Conservation (phyloP, 805 yeast genomes). For the Zygosaccharomyces bisporus region DNA sequence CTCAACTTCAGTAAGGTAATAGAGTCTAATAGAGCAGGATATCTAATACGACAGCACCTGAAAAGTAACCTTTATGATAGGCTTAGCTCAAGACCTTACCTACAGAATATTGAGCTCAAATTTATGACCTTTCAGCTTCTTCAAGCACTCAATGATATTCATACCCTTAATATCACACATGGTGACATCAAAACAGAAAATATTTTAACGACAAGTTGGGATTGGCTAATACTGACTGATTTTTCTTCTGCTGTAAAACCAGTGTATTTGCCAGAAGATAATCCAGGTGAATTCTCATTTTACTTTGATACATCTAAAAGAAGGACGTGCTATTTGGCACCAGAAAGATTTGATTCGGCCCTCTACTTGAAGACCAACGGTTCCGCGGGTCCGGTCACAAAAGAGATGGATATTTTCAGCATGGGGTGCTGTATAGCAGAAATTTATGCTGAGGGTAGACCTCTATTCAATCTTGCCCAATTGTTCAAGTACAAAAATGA, state of each 20-base stretch:
- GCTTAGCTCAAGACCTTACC: slow-evolving; percentile 79
- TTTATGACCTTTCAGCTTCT: slow-evolving; percentile 84
- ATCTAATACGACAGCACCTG: slow-evolving; percentile 76
- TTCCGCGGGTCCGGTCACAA: slow-evolving; percentile 40
- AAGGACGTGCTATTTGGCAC: slow-evolving; percentile 87
- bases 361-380: slow-evolving; percentile 22
- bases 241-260: slow-evolving; percentile 80
- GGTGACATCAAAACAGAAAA: slow-evolving; percentile 94
- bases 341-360: slow-evolving; percentile 66
- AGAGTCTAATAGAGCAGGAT: slow-evolving; percentile 91
- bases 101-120: slow-evolving; percentile 72
- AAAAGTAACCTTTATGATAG: slow-evolving; percentile 83
- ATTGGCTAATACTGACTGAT: slow-evolving; percentile 79
- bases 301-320: slow-evolving; percentile 89
- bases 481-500: slow-evolving; percentile 74
- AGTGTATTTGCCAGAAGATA: slow-evolving; percentile 78
- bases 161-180: slow-evolving; percentile 59
- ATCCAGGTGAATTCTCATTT: slow-evolving; percentile 87
- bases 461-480: slow-evolving; percentile 83
- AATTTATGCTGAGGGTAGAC: slow-evolving; percentile 77
- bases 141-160: slow-evolving; percentile 59
- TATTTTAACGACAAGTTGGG: slow-evolving; percentile 80
- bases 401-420: slow-evolving; percentile 77
- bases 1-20: slow-evolving; percentile 69
- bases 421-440: slow-evolving; percentile 90